Base-by-base conservation (phyloP, 331 rosid species). In the Malus hybrid region DNA sequence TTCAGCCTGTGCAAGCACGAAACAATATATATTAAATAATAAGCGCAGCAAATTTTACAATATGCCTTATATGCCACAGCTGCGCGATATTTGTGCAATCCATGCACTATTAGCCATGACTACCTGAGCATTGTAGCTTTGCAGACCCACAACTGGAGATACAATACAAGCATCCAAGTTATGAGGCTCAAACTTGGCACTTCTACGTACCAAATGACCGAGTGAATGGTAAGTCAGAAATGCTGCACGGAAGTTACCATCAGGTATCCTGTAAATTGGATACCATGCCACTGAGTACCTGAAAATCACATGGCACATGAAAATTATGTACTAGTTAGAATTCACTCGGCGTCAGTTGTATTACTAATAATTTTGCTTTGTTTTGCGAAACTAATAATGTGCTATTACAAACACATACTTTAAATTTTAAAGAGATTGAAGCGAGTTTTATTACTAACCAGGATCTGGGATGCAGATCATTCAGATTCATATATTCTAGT, bases 201-300 rank as follows among this genome's bases (percentile, higher is more conserved):
- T 82, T 86, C 88, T 81, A 64, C 8, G 77, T 63, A 85, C 88
- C 69, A 90, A 81, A 86, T 86, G 95, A 59, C 96, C 93, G 66
- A 90, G 85, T 22, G 97, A 93, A 78, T 93, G 98, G 86, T 87
- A 93, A 42, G 97, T 93, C 89, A 93, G 85, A 85, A 93, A 90
- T n/a, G 98, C 69, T 65, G 98, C 89, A 18, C 89, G 98, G 28
- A 93, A 81, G 86, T 77, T 89, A 70, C 87, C 93, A 34, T 88
- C 95, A 3, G 91, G 94, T 79, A 93, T 90, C 80, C 96, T 88
- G 85, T 93, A 93, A 70, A 93, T 89, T 72, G 98, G 97, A 86
- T 93, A 93, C 98, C 98, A 90, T 1, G 98, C 98, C 73, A 93
- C 98, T 1, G 98, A 80, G 77, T 83, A 93, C 98, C 98, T 93